A percentile compares a stretch with the other conserved stretches of the same genome.
Evolutionary conservation across 1,284 basidiomycete species (phyloP).

Genomic region (Malassezia dermatis): DNA sequence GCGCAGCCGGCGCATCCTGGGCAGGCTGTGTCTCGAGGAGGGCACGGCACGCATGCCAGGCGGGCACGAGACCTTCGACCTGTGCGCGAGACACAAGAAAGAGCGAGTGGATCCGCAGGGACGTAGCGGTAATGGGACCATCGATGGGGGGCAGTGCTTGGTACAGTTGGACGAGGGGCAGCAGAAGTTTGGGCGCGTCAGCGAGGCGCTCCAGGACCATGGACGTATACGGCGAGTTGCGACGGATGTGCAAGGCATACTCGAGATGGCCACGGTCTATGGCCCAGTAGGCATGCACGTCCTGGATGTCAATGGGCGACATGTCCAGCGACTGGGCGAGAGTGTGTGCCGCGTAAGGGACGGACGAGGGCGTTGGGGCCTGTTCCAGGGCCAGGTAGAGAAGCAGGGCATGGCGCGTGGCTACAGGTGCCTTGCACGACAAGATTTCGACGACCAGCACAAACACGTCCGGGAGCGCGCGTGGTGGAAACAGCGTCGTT

Average conservation of each 20-base stretch:
- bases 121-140: not conserved
- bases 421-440: not conserved
- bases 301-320: not conserved
- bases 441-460: constrained; percentile 13
- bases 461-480: not conserved
- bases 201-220: constrained; percentile 1
- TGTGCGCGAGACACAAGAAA: not conserved
- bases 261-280: constrained; percentile 6
- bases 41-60: constrained; percentile 9
- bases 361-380: not conserved
- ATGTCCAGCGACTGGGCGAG: not conserved
- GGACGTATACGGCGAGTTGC: not conserved
- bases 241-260: not conserved
- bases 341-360: not conserved
- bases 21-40: constrained; percentile 2
- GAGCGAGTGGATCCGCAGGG: not conserved
- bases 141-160: not conserved
- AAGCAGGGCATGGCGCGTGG: not conserved
- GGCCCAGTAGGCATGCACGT: constrained; percentile 9
- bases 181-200: not conserved
- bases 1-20: not conserved
- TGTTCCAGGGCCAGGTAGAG: constrained; percentile 12
- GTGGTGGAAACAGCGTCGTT: constrained; percentile 12
- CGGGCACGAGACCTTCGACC: constrained; percentile 10
- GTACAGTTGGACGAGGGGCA: constrained; percentile 9